phyloP scores from a whole-genome alignment of 352 stramenopile species.

The Globisporangium spinosum region DNA sequence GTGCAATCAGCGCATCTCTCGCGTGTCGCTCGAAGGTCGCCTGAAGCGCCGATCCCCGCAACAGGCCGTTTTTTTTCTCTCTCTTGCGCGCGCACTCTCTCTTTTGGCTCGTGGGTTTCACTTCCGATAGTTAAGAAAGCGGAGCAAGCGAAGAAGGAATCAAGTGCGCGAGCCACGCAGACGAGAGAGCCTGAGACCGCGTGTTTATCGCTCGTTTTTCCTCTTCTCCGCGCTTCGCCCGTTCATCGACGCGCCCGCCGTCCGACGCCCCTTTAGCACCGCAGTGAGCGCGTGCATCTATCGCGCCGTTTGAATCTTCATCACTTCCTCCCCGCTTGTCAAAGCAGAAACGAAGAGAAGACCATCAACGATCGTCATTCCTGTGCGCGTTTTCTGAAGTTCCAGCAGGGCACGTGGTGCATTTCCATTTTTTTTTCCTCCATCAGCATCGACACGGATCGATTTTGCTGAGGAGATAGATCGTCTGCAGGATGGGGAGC shows the following conservation, averaged over 20 bases:
- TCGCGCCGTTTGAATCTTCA: not conserved
- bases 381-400: conserved; percentile 12
- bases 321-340: not conserved
- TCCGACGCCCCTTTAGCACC: not conserved
- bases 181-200: not conserved
- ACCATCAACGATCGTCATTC: conserved; percentile 6
- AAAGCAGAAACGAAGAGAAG: not conserved
- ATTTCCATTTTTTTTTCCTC: not conserved
- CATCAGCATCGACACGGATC: not conserved
- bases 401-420: not conserved
- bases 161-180: conserved; percentile 4
- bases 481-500: conserved; percentile 55
- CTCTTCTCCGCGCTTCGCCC: not conserved
- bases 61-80: conserved; percentile 16
- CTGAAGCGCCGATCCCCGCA: conserved; percentile 7
- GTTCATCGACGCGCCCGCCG: not conserved
- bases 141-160: conserved; percentile 1
- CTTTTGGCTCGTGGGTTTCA: conserved; percentile 6
- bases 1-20: not conserved
- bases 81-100: not conserved
- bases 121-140: conserved; percentile 6
- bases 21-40: conserved; percentile 22
- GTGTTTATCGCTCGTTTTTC: not conserved
- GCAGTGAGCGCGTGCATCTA: not conserved
- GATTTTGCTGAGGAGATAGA: not conserved